Conservation (phyloP, 2,329 filamentous ascomycete genomes). For the Pezicula neosporulosa region DNA sequence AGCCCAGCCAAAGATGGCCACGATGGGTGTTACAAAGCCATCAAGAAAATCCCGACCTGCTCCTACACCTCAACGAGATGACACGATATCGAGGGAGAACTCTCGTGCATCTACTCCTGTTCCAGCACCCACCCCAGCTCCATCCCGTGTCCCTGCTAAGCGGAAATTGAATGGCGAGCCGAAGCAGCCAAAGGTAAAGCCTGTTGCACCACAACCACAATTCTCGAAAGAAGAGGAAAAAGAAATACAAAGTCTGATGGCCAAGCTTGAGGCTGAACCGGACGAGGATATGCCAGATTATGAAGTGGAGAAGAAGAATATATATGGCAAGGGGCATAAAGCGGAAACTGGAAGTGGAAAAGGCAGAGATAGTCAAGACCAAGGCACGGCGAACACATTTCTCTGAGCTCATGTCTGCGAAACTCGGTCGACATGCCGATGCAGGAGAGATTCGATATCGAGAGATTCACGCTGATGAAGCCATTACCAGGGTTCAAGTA, state of each 20-base stretch:
- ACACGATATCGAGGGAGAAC: constrained; percentile 24
- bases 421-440: constrained; percentile 65
- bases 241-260: constrained; percentile 65
- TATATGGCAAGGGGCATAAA: constrained; percentile 60
- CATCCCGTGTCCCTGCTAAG: constrained; percentile 38
- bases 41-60: constrained; percentile 23
- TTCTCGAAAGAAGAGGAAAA: constrained; percentile 59
- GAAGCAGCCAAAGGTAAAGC: constrained; percentile 42
- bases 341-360: constrained; percentile 64
- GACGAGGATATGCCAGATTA: constrained; percentile 53
- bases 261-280: constrained; percentile 53
- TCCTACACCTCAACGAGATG: constrained; percentile 13
- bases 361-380: constrained; percentile 59
- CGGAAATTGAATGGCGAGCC: constrained; percentile 42
- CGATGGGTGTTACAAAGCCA: constrained; percentile 14
- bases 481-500: constrained; percentile 81
- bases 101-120: constrained; percentile 47
- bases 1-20: constrained; percentile 2
- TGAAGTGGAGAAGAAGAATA: constrained; percentile 42
- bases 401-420: constrained; percentile 53
- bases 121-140: constrained; percentile 33
- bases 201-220: constrained; percentile 38
- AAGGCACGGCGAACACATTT: constrained; percentile 61
- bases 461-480: constrained; percentile 72
- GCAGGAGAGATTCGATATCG: constrained; percentile 75